Evolutionary conservation across 2,329 filamentous ascomycete species (phyloP).

Genomic region (Monilinia polystroma): DNA sequence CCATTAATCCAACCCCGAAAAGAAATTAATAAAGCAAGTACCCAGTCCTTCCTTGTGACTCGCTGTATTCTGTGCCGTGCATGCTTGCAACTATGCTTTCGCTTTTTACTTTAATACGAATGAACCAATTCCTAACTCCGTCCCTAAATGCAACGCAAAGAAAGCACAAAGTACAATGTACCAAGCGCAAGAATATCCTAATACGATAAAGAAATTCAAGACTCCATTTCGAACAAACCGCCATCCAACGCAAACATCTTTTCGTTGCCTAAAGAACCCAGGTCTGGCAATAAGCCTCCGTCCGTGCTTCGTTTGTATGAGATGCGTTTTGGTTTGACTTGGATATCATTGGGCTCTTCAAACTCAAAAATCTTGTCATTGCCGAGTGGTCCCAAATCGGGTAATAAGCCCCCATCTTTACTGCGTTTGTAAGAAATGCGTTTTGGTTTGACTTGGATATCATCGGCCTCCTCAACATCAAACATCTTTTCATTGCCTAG

Average conservation of each 20-base stretch:
- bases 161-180: not conserved
- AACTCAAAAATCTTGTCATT: constrained; percentile 25
- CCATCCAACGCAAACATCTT: constrained; percentile 27
- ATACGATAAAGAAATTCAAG: constrained; percentile 6
- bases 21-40: constrained; percentile 1
- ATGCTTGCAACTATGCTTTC: constrained; percentile 8
- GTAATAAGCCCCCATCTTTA: constrained; percentile 6
- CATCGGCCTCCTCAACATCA: not conserved
- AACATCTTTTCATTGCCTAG: constrained; percentile 26
- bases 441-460: constrained; percentile 9
- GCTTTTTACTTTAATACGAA: constrained; percentile 6
- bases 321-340: constrained; percentile 17
- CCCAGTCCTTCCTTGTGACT: not conserved
- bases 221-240: constrained; percentile 26
- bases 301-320: constrained; percentile 22
- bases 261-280: constrained; percentile 23
- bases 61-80: constrained; percentile 9
- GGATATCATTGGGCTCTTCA: not conserved
- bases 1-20: constrained; percentile 21
- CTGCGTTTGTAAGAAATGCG: constrained; percentile 18
- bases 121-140: constrained; percentile 14
- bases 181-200: not conserved
- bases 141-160: constrained; percentile 6
- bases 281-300: constrained; percentile 15
- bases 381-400: constrained; percentile 19